Evolutionary conservation across 768 basidiomycete genomes (phyloP).

Genomic region (Daedaleopsis sinensis): DNA sequence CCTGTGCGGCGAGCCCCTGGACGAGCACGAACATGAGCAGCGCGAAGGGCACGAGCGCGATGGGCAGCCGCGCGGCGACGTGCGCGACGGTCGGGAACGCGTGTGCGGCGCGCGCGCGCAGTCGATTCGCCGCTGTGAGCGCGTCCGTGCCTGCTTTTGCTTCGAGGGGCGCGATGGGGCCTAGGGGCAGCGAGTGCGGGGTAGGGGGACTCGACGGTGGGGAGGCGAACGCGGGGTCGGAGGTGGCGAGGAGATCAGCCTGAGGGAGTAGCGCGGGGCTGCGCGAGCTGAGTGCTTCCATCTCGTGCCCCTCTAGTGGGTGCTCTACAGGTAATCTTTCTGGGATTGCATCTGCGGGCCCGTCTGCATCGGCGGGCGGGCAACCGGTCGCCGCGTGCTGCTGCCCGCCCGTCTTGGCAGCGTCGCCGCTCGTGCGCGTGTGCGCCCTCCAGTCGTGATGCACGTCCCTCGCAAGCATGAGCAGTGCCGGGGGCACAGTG

Average conservation of each 20-base stretch:
- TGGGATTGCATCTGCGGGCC: no score
- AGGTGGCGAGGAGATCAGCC: neutral
- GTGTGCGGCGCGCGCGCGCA: slow-evolving; percentile 22
- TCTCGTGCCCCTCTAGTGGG: slow-evolving; percentile 7
- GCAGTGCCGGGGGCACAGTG: slow-evolving; percentile 75
- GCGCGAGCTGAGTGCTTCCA: neutral
- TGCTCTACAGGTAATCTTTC: no score
- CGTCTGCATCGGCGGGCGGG: no score
- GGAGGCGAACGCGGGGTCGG: neutral
- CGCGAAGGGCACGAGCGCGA: slow-evolving; percentile 86
- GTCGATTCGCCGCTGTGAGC: slow-evolving; percentile 9
- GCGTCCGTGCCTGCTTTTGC: no score
- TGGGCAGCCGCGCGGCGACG: slow-evolving; percentile 70
- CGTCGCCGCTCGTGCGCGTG: no score
- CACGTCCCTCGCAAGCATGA: slow-evolving; percentile 72
- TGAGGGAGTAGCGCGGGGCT: neutral
- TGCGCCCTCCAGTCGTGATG: slow-evolving; percentile 40
- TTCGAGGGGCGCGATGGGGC: slow-evolving; percentile 1
- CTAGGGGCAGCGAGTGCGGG: neutral
- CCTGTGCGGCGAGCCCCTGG: slow-evolving; percentile 76
- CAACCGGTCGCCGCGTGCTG: no score
- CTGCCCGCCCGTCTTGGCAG: no score
- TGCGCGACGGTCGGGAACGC: slow-evolving; percentile 74
- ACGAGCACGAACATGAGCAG: slow-evolving; percentile 96
- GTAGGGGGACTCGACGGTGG: neutral